Percentiles rank a stretch among this genome's conserved stretches.
These are phyloP conservation scores for Botryobasidium botryosum DNA, from an alignment of 768 basidiomycete species.

Conservation along the genomic window DNA sequence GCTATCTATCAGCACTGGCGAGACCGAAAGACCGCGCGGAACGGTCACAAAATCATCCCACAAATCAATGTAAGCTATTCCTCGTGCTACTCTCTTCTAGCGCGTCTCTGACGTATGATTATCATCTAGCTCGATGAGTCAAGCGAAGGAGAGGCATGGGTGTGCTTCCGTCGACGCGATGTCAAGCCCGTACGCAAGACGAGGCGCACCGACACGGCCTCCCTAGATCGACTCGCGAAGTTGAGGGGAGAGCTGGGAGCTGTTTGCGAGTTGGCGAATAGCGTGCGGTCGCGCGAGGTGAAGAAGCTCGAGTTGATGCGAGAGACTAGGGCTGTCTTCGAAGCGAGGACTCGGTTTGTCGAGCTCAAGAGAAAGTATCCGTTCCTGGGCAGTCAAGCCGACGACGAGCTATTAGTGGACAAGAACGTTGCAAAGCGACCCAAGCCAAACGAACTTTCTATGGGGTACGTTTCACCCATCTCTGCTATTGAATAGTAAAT, in stretches of 20 bases:
- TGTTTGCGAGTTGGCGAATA: constrained; percentile 54
- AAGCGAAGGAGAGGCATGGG: constrained; percentile 78
- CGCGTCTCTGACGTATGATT: constrained; percentile 3
- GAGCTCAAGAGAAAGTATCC: constrained; percentile 61
- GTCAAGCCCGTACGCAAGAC: constrained; percentile 91
- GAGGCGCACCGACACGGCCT: constrained; percentile 74
- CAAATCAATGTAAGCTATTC: constrained; percentile 53
- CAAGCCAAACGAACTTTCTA: background rate
- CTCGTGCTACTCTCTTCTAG: background rate
- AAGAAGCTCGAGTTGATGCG: constrained; percentile 50
- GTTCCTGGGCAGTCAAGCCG: constrained; percentile 24
- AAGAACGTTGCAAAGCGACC: constrained; percentile 37
- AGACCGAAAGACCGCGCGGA: constrained; percentile 59
- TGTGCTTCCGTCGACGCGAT: constrained; percentile 92
- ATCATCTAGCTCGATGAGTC: constrained; percentile 61
- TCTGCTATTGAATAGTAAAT: background rate
- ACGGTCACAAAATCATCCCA: constrained; percentile 76
- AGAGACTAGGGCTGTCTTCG: constrained; percentile 54
- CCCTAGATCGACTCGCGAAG: constrained; percentile 74
- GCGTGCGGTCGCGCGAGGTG: constrained; percentile 53
- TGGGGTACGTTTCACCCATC: background rate
- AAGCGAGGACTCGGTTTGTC: constrained; percentile 52
- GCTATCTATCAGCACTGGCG: constrained; percentile 81
- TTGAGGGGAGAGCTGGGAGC: constrained; percentile 58
- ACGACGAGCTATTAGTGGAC: constrained; percentile 58